A percentile compares a stretch with the other conserved stretches of the same genome.
phyloP scores from a whole-genome alignment of 257 asterid species.

The Anisodus tanguticus region DNA sequence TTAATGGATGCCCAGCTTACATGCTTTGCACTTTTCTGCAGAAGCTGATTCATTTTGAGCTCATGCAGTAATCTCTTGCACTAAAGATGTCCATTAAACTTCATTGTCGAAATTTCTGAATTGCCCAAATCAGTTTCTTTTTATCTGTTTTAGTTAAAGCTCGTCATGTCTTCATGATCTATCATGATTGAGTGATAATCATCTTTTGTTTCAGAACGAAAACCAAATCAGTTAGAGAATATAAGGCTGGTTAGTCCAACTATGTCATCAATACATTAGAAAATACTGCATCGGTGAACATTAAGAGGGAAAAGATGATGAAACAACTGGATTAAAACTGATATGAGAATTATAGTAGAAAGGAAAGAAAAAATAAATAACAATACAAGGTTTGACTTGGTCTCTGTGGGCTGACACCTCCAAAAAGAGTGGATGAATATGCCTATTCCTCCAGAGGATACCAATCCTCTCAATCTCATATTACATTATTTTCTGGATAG shows the following conservation, averaged over 20 bases:
- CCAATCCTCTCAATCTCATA: not conserved
- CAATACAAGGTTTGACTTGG: not conserved
- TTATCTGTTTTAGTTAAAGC: not conserved
- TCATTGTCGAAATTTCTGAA: not conserved
- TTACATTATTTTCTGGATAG: not conserved
- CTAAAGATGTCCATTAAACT: slow-evolving; percentile 9
- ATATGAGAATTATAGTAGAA: not conserved
- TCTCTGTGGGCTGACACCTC: not conserved
- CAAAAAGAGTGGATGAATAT: not conserved
- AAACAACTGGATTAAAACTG: not conserved
- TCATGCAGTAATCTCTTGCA: slow-evolving; percentile 16
- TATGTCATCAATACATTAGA: not conserved
- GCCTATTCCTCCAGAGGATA: not conserved
- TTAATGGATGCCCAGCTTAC: slow-evolving; percentile 10
- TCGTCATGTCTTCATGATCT: not conserved
- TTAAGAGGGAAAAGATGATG: slow-evolving; percentile 3
- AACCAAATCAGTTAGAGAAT: slow-evolving; percentile 1
- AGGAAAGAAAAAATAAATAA: not conserved
- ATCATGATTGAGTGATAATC: not conserved
- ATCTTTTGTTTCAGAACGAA: not conserved
- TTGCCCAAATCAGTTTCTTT: not conserved
- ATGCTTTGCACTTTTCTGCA: not conserved
- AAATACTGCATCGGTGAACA: not conserved
- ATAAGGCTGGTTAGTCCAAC: not conserved
- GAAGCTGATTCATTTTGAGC: slow-evolving; percentile 15